Conservation (phyloP, 148 eudicot genomes). For the Simmondsia chinensis region DNA sequence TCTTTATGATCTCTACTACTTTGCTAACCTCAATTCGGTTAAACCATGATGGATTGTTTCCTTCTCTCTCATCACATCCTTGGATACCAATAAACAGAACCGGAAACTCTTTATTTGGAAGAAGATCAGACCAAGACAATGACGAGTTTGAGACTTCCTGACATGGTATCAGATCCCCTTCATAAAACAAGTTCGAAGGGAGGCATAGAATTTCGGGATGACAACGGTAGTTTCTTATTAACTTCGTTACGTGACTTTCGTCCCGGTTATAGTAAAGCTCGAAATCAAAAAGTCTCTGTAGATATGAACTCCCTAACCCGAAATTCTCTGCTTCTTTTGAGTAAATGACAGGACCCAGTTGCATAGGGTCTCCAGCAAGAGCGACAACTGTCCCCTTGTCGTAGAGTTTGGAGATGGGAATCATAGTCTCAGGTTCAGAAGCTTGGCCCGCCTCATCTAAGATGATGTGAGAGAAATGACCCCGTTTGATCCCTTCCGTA, state of each 20-base stretch:
- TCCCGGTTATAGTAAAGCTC: constrained; percentile 37
- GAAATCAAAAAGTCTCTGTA: constrained; percentile 64
- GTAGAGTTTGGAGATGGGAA: constrained; percentile 66
- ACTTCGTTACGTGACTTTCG: constrained; percentile 56
- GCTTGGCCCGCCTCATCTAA: constrained; percentile 98
- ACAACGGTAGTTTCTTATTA: constrained; percentile 68
- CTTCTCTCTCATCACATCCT: constrained; percentile 92
- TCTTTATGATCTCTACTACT: constrained; percentile 50
- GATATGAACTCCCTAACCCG: constrained; percentile 70
- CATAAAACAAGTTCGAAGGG: constrained; percentile 74
- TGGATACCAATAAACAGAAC: constrained; percentile 76
- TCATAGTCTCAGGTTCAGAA: constrained; percentile 95
- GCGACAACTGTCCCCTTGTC: constrained; percentile 46
- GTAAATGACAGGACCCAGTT: constrained; percentile 79
- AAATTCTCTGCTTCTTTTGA: constrained; percentile 49
- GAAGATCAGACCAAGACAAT: constrained; percentile 39
- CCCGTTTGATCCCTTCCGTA: constrained; percentile 49
- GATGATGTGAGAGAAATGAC: constrained; percentile 83
- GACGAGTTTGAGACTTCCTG: constrained; percentile 22
- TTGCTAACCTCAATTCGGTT: constrained; percentile 91
- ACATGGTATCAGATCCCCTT: constrained; percentile 51
- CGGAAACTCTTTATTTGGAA: constrained; percentile 67
- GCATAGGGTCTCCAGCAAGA: constrained; percentile 95
- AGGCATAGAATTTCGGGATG: constrained; percentile 66
- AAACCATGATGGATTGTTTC: constrained; percentile 95